Conservation (phyloP, 2,329 filamentous ascomycete genomes). For the Claviceps monticola region DNA sequence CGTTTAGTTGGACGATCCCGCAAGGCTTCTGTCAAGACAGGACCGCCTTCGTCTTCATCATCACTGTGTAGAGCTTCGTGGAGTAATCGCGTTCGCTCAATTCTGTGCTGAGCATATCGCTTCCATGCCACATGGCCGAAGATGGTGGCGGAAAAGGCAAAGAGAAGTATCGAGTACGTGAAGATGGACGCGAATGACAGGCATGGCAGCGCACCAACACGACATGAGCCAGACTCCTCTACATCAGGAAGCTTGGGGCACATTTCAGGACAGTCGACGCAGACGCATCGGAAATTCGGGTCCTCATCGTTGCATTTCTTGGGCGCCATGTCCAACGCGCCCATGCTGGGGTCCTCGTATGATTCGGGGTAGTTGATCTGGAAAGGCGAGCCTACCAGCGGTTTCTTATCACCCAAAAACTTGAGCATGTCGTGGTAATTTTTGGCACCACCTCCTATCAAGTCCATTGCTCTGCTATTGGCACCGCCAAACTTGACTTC, state of each 20-base stretch:
- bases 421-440: constrained; percentile 78
- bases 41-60: constrained; percentile 83
- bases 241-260: constrained; percentile 74
- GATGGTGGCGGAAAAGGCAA: constrained; percentile 50
- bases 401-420: constrained; percentile 85
- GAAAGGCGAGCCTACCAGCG: constrained; percentile 75
- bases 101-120: constrained; percentile 58
- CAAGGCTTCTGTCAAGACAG: constrained; percentile 58
- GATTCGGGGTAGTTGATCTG: constrained; percentile 82
- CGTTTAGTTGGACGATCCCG: constrained; percentile 64
- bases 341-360: constrained; percentile 55
- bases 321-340: constrained; percentile 53
- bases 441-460: constrained; percentile 90
- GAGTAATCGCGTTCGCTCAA: constrained; percentile 71
- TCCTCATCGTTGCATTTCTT: constrained; percentile 88
- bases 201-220: constrained; percentile 80
- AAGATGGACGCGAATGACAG: constrained; percentile 87
- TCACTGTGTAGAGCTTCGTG: constrained; percentile 76
- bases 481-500: constrained; percentile 96
- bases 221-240: constrained; percentile 55
- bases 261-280: constrained; percentile 77
- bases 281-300: constrained; percentile 75
- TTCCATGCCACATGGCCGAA: constrained; percentile 64
- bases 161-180: constrained; percentile 63
- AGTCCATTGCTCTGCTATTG: constrained; percentile 84